Conservation (phyloP, 225 moss, liverwort and hornwort genomes). For the Lunularia cruciata region DNA sequence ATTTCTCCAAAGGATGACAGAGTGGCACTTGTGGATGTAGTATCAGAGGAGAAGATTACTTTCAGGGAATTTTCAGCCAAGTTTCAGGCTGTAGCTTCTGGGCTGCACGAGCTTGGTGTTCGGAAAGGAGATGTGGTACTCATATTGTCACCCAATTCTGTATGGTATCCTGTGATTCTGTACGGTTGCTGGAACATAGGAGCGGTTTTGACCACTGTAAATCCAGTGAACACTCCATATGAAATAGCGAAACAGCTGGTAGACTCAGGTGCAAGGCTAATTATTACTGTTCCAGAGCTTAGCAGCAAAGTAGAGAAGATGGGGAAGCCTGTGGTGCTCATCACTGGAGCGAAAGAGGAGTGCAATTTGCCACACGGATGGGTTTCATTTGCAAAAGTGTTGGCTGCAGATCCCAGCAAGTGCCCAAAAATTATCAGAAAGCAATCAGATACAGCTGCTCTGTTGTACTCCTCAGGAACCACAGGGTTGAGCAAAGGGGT, state of each 20-base stretch:
- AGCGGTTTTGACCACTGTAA: conserved; percentile 42
- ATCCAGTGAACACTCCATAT: conserved; percentile 39
- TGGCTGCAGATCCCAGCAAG: conserved; percentile 39
- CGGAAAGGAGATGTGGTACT: conserved; percentile 50
- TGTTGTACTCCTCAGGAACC: conserved; percentile 55
- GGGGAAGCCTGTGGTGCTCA: conserved; percentile 21
- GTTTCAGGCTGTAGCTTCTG: conserved; percentile 31
- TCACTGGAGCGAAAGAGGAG: conserved; percentile 14
- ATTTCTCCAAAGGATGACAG: conserved; percentile 24
- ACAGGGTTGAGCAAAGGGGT: conserved; percentile 53
- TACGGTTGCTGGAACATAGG: conserved; percentile 39
- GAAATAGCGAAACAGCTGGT: conserved; percentile 43
- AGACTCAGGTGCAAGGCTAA: conserved; percentile 34
- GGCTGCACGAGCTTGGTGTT: conserved; percentile 36
- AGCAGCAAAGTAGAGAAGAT: conserved; percentile 28
- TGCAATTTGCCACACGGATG: conserved; percentile 16
- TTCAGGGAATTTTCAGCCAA: conserved; percentile 36
- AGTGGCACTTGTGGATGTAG: conserved; percentile 43
- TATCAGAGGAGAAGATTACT: conserved; percentile 30
- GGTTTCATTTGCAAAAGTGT: conserved; percentile 35
- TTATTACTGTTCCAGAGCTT: conserved; percentile 32
- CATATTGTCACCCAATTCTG: conserved; percentile 41
- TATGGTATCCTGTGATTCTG: conserved; percentile 46
- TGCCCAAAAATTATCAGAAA: conserved; percentile 38
- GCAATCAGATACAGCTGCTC: conserved; percentile 41